Evolutionary conservation across 805 yeast genomes (phyloP), one percentile per base, ranked within the genome.

Genomic region (Metschnikowia amazonensis): DNA sequence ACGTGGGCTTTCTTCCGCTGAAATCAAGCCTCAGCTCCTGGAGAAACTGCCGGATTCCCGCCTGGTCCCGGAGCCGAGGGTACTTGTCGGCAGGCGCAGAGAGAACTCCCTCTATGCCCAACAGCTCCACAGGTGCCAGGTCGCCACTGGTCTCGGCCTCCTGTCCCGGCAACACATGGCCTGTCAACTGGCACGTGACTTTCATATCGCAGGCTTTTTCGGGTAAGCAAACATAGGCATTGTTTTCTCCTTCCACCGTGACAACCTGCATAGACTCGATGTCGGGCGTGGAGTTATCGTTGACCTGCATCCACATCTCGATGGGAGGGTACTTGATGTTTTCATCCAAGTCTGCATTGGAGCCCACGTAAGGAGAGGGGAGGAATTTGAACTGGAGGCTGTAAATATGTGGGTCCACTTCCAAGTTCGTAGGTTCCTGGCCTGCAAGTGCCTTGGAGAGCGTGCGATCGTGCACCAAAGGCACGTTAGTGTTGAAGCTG

Each of bases 241-340:
- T 65, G 38, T 68, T 65, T 49, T 80, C 83, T 7, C 67, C 67
- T 24, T 75, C 75, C 1, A 74, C 74, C 0, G 76, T 64, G 1
- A 75, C 70, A 1, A 75, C 58, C 30, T 68, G 68, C 44, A 78
- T 52, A 10, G 71, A 60, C 21, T 65, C 72, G 28, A 69, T 49
- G 29, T 66, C 74, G 0, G 71, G 72, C 31, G 50, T 58, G 10
- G 64, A 64, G 13, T 66, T 64, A 16, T 64, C 65, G 44, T 60
- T 66, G 39, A 76, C 59, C 39, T 71, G 76, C 29, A 74, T 62
- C 81, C 83, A 79, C 37, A 81, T 63, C 53, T 80, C 85, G 5
- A 81, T 60, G 1, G 83, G 80, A 2, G 85, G 83, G 37, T 67
- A 69, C 33, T 64, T 56, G 41, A 62, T 55, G 44, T 62, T 59